Evolutionary conservation across 345 rosid species (phyloP).

Genomic region (Melaleuca alternifolia): DNA sequence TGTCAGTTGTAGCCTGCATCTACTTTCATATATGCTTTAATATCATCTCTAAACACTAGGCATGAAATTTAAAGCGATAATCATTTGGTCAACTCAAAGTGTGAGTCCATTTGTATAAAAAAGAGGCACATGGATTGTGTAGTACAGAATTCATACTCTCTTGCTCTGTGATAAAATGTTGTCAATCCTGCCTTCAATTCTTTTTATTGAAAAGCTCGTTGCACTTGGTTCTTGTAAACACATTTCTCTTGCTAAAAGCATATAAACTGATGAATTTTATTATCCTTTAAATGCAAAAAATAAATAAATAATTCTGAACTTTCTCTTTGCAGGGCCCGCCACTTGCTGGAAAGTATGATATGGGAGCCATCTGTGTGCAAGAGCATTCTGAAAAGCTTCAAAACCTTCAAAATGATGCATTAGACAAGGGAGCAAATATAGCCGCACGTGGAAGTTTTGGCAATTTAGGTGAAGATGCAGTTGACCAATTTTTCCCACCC

Average conservation of each 20-base stretch:
- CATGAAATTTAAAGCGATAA: background rate
- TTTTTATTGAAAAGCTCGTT: background rate
- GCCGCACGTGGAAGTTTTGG: conserved; percentile 93
- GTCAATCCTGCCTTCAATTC: background rate
- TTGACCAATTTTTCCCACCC: conserved; percentile 93
- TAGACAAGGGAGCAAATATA: conserved; percentile 86
- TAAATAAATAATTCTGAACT: background rate
- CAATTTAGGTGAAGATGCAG: conserved; percentile 81
- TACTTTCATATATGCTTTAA: background rate
- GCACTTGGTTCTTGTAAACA: background rate
- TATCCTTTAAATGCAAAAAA: background rate
- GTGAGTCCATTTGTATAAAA: background rate
- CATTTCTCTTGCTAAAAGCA: background rate
- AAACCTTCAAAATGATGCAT: conserved; percentile 72
- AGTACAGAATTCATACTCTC: background rate
- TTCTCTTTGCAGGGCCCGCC: conserved; percentile 78
- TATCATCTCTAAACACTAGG: background rate
- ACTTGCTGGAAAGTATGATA: conserved; percentile 76
- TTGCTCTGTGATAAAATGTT: background rate
- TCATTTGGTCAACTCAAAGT: background rate
- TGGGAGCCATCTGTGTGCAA: conserved; percentile 97
- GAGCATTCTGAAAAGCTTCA: conserved; percentile 92
- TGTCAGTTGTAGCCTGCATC: background rate
- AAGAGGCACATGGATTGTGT: background rate
- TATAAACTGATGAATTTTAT: background rate